Base-by-base conservation (phyloP, 192 early-diverging fungal species). In the Entomortierella beljakovae region DNA sequence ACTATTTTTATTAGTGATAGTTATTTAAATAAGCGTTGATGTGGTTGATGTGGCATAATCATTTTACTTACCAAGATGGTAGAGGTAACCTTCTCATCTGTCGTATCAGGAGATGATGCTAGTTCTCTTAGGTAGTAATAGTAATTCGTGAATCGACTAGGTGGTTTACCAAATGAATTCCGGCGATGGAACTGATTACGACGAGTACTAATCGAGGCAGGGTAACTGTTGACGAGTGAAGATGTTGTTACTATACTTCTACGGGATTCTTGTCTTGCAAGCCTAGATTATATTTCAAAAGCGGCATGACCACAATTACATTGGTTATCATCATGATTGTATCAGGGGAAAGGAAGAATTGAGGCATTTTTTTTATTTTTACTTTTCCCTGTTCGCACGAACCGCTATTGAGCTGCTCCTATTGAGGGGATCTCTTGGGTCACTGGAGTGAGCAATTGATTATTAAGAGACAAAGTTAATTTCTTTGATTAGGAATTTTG, bases 371-470 rank as follows among this genome's bases (percentile, higher is more conserved):
- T 7, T 52, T 34, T 28, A 59, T 25, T 48, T 65, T 68, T 63
- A 62, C 72, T 46, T 55, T 25, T 70, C 68, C 42, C 67, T 51
- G 6, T 55, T 48, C 2, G 52, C 33, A 6, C 71, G 57, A 11
- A 16, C 5, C 9, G 26, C 37, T 5, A 51, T 49, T 7, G 75
- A 65, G 31, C 48, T 59, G 23, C 34, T 34, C 11, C 68, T 61
- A 28, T 79, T 79, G n/a, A 79, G 42, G 7, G 75, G 75, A 32
- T 79, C 75, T 51, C 65, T 56, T 28, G 75, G 75, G 28, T 79
- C 75, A 1, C 75, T 79, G 1, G 28, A 1, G 33, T 11, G 10
- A 16, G 16, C 5, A 20, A 18, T 11, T 28, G 7, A 46, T 18
- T 20, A 37, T 29, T 2, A 16, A 54, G 29, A 23, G 5, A 29